phyloP scores from a whole-genome alignment of 2,329 filamentous ascomycete genomes.

The Septoria petroselini region DNA sequence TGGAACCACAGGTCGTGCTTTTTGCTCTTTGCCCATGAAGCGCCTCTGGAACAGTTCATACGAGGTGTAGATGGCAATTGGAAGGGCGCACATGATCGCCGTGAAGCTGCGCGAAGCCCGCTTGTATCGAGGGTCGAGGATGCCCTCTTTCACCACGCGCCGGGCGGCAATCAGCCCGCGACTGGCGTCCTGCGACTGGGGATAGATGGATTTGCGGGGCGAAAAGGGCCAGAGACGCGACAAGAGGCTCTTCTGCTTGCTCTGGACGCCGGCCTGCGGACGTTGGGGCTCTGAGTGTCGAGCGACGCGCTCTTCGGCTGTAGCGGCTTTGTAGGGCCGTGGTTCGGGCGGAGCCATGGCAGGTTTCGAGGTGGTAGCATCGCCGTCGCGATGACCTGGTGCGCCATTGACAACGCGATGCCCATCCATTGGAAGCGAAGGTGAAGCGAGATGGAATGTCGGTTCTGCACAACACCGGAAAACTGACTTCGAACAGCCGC shows the following conservation, averaged over 20 bases:
- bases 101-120: constrained; percentile 25
- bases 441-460: neutral
- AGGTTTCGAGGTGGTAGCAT: constrained; percentile 1
- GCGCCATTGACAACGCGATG: neutral
- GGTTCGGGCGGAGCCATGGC: constrained; percentile 8
- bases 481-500: too few relatives aligned
- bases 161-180: constrained; percentile 28
- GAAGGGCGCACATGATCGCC: constrained; percentile 29
- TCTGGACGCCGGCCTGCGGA: neutral
- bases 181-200: constrained; percentile 16
- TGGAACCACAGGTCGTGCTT: constrained; percentile 15
- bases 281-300: constrained; percentile 8
- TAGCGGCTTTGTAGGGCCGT: constrained; percentile 4
- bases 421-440: neutral
- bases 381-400: neutral
- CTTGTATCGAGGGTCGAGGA: constrained; percentile 32
- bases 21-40: constrained; percentile 33
- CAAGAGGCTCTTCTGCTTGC: constrained; percentile 8
- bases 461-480: too few relatives aligned
- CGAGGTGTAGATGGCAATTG: constrained; percentile 30
- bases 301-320: constrained; percentile 11
- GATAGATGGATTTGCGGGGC: neutral
- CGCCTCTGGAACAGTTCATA: constrained; percentile 33
- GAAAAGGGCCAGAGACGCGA: constrained; percentile 13
- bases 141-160: constrained; percentile 27